phyloP scores from a whole-genome alignment of 2,329 filamentous ascomycete genomes.

The Cercospora zeina region DNA sequence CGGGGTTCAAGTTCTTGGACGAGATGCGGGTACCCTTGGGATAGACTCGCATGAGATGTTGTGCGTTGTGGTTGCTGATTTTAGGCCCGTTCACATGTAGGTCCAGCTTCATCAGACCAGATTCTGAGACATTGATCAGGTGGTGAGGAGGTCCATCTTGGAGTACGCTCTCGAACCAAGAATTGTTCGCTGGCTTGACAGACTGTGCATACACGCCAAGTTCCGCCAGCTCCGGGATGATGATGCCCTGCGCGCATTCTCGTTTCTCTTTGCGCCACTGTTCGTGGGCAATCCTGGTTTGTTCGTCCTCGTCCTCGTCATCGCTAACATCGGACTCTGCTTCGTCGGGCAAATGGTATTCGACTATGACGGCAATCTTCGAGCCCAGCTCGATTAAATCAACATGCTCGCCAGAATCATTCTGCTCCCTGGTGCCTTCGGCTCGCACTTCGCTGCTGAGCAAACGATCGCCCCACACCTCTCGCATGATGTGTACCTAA shows the following conservation, averaged over 20 bases:
- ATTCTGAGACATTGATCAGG: slow-evolving; percentile 69
- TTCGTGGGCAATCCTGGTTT: slow-evolving; percentile 50
- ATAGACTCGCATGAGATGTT: slow-evolving; percentile 69
- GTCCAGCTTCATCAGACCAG: slow-evolving; percentile 57
- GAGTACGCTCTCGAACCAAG: slow-evolving; percentile 60
- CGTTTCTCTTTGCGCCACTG: slow-evolving; percentile 59
- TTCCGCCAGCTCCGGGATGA: slow-evolving; percentile 65
- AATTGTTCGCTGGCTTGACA: slow-evolving; percentile 65
- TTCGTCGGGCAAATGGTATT: slow-evolving; percentile 62
- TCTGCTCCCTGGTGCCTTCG: slow-evolving; percentile 58
- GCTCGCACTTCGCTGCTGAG: slow-evolving; percentile 59
- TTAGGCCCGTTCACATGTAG: slow-evolving; percentile 42
- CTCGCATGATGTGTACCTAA: slow-evolving; percentile 65
- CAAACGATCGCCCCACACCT: slow-evolving; percentile 62
- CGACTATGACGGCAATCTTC: slow-evolving; percentile 67
- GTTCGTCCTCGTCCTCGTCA: slow-evolving; percentile 38
- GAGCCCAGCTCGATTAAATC: slow-evolving; percentile 60
- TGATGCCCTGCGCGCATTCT: slow-evolving; percentile 48
- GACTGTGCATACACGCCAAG: slow-evolving; percentile 70
- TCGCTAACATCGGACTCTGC: slow-evolving; percentile 45
- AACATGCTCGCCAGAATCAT: slow-evolving; percentile 56
- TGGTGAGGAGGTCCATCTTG: slow-evolving; percentile 60
- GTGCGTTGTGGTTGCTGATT: slow-evolving; percentile 62
- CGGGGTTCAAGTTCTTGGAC: slow-evolving; percentile 63
- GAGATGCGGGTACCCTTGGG: slow-evolving; percentile 69